A percentile compares a stretch with the other conserved stretches of the same genome.
Conservation (phyloP, 2,329 filamentous ascomycete species). For the Exophiala calicioides region DNA sequence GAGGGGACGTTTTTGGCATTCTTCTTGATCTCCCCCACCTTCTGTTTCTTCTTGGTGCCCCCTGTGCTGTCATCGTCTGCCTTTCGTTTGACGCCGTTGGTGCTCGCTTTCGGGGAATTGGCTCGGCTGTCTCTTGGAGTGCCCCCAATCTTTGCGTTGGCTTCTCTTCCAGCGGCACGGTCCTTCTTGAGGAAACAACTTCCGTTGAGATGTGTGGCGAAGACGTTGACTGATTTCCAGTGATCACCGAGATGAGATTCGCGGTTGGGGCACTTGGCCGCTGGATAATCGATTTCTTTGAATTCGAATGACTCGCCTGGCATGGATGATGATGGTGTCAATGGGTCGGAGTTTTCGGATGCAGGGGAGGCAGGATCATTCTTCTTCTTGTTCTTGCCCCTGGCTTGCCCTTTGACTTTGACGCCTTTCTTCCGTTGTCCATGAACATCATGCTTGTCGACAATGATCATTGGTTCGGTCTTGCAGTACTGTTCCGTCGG, state of each 20-base stretch:
- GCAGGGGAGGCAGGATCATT: constrained; percentile 38
- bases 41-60: constrained; percentile 30
- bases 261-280: constrained; percentile 32
- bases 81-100: constrained; percentile 30
- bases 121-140: constrained; percentile 31
- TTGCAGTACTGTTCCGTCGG: constrained; percentile 57
- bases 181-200: constrained; percentile 32
- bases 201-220: constrained; percentile 32
- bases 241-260: constrained; percentile 32
- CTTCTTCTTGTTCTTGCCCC: constrained; percentile 51
- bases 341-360: constrained; percentile 35
- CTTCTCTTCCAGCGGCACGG: constrained; percentile 29
- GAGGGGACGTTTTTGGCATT: constrained; percentile 25
- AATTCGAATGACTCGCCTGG: constrained; percentile 31
- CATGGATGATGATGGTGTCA: constrained; percentile 30
- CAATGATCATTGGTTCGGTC: constrained; percentile 58
- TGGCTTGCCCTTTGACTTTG: constrained; percentile 32
- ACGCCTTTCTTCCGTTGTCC: constrained; percentile 41
- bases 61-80: constrained; percentile 27
- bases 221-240: constrained; percentile 34
- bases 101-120: constrained; percentile 29
- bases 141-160: constrained; percentile 31
- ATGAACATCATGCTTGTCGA: constrained; percentile 63
- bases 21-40: constrained; percentile 23
- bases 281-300: constrained; percentile 32